These are phyloP conservation scores for Fusarium penzigii DNA, from an alignment of 2,329 filamentous ascomycete genomes.

Conservation along the genomic window DNA sequence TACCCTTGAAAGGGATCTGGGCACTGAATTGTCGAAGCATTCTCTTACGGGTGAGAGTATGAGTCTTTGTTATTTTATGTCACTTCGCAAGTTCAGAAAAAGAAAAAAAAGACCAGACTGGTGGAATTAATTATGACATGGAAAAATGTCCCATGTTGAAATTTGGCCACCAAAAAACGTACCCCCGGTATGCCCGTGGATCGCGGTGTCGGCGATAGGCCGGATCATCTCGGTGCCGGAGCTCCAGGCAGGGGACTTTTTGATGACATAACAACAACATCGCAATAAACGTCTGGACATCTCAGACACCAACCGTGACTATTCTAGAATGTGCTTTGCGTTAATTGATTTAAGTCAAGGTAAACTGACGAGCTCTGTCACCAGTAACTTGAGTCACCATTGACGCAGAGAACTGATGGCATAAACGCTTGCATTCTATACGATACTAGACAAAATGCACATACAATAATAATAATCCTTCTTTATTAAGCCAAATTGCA, in stretches of 20 bases:
- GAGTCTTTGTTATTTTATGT: conserved; percentile 1
- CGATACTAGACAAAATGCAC: too few species aligned
- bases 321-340: too few species aligned
- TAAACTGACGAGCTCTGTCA: too few species aligned
- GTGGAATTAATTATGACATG: too few species aligned
- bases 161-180: conserved; percentile 19
- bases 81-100: too few species aligned
- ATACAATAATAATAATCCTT: too few species aligned
- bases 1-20: conserved; percentile 31
- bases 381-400: conserved; percentile 1
- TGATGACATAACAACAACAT: conserved; percentile 25
- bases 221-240: conserved; percentile 32
- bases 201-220: conserved; percentile 26
- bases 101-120: too few species aligned
- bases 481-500: not conserved
- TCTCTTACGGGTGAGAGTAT: not conserved
- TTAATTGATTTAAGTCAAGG: too few species aligned
- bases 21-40: conserved; percentile 41
- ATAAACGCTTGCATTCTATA: too few species aligned
- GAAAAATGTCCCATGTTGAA: conserved; percentile 12
- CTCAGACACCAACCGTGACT: too few species aligned
- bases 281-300: not conserved
- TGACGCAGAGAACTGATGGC: not conserved
- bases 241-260: too few species aligned
- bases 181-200: conserved; percentile 19